phyloP scores from a whole-genome alignment of 2,329 filamentous ascomycete genomes.

The Trichoderma breve region DNA sequence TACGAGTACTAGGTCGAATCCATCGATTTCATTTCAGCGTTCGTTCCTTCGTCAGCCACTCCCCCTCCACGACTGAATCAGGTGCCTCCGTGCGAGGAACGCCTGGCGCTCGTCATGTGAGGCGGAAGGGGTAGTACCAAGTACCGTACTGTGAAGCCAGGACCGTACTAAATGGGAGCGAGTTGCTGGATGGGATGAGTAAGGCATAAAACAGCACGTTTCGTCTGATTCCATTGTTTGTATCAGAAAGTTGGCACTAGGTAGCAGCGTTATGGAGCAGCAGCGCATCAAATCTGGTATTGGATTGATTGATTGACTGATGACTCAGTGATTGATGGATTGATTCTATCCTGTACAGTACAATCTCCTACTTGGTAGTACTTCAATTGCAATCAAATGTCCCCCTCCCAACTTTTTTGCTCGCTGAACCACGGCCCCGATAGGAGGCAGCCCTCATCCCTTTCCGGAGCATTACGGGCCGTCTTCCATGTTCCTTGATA shows the following conservation, averaged over 20 bases:
- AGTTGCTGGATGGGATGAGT: no score
- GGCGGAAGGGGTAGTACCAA: neutral
- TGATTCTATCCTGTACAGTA: neutral
- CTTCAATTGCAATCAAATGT: neutral
- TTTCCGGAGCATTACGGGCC: neutral
- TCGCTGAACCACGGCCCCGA: neutral
- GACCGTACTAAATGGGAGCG: no score
- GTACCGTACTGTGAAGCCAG: neutral
- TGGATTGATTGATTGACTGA: neutral
- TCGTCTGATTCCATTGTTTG: neutral
- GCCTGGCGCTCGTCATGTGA: constrained; percentile 14
- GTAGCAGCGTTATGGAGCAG: neutral
- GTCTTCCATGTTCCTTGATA: neutral
- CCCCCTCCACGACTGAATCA: constrained; percentile 19
- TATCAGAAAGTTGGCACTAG: neutral
- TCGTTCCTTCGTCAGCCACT: constrained; percentile 13
- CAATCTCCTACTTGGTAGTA: neutral
- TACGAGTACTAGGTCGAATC: neutral
- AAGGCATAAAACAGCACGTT: neutral
- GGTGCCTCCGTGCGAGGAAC: constrained; percentile 20
- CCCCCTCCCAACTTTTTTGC: neutral
- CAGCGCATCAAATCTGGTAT: neutral
- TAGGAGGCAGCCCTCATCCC: constrained; percentile 11
- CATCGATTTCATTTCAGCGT: neutral
- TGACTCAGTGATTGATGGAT: neutral